Percentiles rank a stretch among this genome's conserved stretches.
These are phyloP conservation scores for Mesembryanthemum crystallinum DNA, from an alignment of 148 eudicot genomes.

Conservation along the genomic window DNA sequence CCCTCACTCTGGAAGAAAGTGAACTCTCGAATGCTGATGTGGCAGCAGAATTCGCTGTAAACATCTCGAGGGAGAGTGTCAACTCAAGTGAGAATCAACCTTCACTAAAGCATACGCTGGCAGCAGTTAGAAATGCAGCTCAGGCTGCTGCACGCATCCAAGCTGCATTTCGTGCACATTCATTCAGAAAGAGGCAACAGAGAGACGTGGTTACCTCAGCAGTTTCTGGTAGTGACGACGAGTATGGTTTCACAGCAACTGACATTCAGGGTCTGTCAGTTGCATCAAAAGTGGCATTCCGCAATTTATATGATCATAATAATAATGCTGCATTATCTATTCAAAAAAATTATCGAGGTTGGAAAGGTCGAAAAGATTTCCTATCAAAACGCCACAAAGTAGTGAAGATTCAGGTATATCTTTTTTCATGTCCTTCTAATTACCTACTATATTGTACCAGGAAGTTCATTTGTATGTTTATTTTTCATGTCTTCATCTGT, in stretches of 20 bases:
- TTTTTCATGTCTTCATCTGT: too few species aligned
- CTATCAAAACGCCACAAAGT: conserved; percentile 79
- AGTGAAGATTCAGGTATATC: conserved; percentile 87
- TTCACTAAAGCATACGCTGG: conserved; percentile 60
- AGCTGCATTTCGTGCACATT: conserved; percentile 89
- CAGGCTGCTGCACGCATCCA: conserved; percentile 94
- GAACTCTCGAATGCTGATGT: conserved; percentile 74
- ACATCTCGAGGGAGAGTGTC: conserved; percentile 37
- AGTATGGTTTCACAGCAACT: conserved; percentile 42
- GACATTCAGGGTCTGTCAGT: conserved; percentile 63
- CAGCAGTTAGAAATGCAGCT: conserved; percentile 73
- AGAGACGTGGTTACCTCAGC: conserved; percentile 38
- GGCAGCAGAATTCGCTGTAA: conserved; percentile 68
- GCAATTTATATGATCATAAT: conserved; percentile 43
- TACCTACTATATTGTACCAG: not conserved
- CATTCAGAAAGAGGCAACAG: conserved; percentile 71
- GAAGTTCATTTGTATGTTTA: not conserved
- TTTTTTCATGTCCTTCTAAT: not conserved
- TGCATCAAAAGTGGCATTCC: conserved; percentile 70
- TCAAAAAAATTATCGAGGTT: conserved; percentile 85
- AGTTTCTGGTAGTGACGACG: conserved; percentile 38
- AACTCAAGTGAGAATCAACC: conserved; percentile 47
- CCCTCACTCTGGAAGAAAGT: conserved; percentile 68
- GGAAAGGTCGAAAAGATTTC: conserved; percentile 81
- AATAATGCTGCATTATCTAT: conserved; percentile 80